These are phyloP conservation scores for Aspergillus cejpii DNA, from an alignment of 2,329 filamentous ascomycete genomes.

Conservation along the genomic window DNA sequence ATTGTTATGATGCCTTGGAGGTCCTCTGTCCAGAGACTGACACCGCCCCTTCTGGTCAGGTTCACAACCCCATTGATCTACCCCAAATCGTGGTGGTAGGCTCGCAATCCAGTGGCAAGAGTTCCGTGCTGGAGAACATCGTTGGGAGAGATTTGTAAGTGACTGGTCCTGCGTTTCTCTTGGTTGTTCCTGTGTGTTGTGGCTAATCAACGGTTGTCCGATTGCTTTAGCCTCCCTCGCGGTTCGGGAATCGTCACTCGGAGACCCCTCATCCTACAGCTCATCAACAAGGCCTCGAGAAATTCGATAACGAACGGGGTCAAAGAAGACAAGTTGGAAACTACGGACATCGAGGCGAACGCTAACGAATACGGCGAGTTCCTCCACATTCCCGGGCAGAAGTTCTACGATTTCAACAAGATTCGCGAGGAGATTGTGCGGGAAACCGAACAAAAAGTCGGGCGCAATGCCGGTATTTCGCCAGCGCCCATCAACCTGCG, in stretches of 20 bases:
- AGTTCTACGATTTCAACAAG: constrained; percentile 97
- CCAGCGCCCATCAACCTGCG: constrained; percentile 94
- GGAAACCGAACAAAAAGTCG: constrained; percentile 95
- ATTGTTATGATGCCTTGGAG: constrained; percentile 3
- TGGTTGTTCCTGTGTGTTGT: neutral
- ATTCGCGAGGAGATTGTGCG: constrained; percentile 95
- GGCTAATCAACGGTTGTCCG: constrained; percentile 21
- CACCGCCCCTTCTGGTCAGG: constrained; percentile 45
- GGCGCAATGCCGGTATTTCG: constrained; percentile 92
- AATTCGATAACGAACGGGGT: constrained; percentile 66
- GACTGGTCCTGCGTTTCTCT: constrained; percentile 9
- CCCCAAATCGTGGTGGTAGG: constrained; percentile 97
- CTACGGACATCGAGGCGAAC: constrained; percentile 81
- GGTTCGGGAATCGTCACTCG: constrained; percentile 96
- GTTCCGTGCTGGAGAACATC: constrained; percentile 97
- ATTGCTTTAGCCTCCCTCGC: constrained; percentile 68
- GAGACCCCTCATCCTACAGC: constrained; percentile 90
- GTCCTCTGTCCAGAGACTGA: constrained; percentile 19
- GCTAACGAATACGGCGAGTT: constrained; percentile 98
- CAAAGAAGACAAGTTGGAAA: constrained; percentile 57
- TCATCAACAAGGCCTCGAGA: constrained; percentile 76
- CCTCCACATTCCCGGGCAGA: constrained; percentile 92
- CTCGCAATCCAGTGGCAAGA: constrained; percentile 98
- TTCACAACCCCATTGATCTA: constrained; percentile 98
- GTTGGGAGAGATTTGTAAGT: constrained; percentile 97